Evolutionary conservation across 2,329 filamentous ascomycete species (phyloP).

Genomic region (Passalora sequoiae): DNA sequence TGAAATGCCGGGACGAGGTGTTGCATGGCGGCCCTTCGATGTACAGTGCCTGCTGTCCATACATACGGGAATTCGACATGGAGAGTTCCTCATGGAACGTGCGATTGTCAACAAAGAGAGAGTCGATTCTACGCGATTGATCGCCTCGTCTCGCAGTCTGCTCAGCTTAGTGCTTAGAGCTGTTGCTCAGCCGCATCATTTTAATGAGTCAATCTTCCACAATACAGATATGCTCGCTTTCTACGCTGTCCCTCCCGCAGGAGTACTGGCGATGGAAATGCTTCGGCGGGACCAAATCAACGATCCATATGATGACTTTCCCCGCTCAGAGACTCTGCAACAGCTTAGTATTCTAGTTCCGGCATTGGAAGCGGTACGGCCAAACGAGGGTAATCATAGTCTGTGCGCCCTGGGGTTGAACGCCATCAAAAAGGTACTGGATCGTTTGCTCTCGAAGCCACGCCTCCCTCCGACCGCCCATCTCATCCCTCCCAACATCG

Average conservation of each 20-base stretch:
- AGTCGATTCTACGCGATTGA: conserved; percentile 10
- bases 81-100: conserved; percentile 20
- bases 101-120: conserved; percentile 14
- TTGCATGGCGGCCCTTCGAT: conserved; percentile 15
- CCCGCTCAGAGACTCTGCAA: conserved; percentile 18
- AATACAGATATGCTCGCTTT: conserved; percentile 18
- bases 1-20: conserved; percentile 9
- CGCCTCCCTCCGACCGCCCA: not conserved
- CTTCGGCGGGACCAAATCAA: conserved; percentile 14
- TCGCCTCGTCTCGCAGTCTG: conserved; percentile 12
- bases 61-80: conserved; percentile 10
- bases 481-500: not conserved
- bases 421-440: conserved; percentile 20
- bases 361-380: conserved; percentile 14
- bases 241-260: conserved; percentile 17
- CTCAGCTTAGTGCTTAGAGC: conserved; percentile 16
- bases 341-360: conserved; percentile 18
- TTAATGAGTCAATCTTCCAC: conserved; percentile 16
- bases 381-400: conserved; percentile 18
- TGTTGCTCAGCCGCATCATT: conserved; percentile 11
- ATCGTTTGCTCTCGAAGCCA: conserved; percentile 14
- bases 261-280: conserved; percentile 21
- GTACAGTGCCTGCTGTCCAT: conserved; percentile 12
- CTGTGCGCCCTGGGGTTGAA: conserved; percentile 20
- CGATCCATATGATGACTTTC: conserved; percentile 11